These are phyloP conservation scores for Penstemon newberryi DNA, from an alignment of 257 asterid genomes.

Conservation along the genomic window DNA sequence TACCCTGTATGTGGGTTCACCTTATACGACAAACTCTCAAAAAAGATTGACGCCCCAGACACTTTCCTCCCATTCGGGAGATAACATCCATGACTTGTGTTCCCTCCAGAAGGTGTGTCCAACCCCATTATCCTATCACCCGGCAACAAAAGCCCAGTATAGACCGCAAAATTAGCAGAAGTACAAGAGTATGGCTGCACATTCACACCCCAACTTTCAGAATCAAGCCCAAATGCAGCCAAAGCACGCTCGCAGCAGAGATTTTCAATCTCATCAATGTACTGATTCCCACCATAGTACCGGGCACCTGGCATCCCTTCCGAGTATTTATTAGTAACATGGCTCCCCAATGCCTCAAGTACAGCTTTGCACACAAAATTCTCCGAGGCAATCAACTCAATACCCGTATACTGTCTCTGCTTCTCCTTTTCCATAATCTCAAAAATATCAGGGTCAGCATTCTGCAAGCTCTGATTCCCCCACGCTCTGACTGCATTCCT, in stretches of 20 bases:
- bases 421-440: slow-evolving; percentile 94
- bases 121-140: slow-evolving; percentile 99
- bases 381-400: slow-evolving; percentile 94
- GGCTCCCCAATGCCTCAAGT: slow-evolving; percentile 94
- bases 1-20: slow-evolving; percentile 89
- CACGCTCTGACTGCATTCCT: slow-evolving; percentile 60
- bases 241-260: slow-evolving; percentile 81
- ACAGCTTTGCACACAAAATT: slow-evolving; percentile 94
- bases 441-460: slow-evolving; percentile 81
- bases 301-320: slow-evolving; percentile 93
- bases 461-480: slow-evolving; percentile 76
- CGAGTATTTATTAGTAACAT: slow-evolving; percentile 87
- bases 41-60: slow-evolving; percentile 93
- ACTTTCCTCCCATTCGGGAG: slow-evolving; percentile 93
- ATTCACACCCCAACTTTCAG: slow-evolving; percentile 94
- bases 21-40: slow-evolving; percentile 88
- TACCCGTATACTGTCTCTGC: slow-evolving; percentile 77
- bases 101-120: slow-evolving; percentile 98
- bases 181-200: slow-evolving; percentile 97
- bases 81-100: slow-evolving; percentile 95
- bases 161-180: slow-evolving; percentile 94
- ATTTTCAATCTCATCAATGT: slow-evolving; percentile 92
- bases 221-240: slow-evolving; percentile 81
- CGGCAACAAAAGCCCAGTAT: slow-evolving; percentile 82
- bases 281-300: slow-evolving; percentile 93